Percentiles rank a stretch among this genome's conserved stretches.
phyloP scores from a whole-genome alignment of 2,329 filamentous ascomycete species.

The Alternaria sp. region DNA sequence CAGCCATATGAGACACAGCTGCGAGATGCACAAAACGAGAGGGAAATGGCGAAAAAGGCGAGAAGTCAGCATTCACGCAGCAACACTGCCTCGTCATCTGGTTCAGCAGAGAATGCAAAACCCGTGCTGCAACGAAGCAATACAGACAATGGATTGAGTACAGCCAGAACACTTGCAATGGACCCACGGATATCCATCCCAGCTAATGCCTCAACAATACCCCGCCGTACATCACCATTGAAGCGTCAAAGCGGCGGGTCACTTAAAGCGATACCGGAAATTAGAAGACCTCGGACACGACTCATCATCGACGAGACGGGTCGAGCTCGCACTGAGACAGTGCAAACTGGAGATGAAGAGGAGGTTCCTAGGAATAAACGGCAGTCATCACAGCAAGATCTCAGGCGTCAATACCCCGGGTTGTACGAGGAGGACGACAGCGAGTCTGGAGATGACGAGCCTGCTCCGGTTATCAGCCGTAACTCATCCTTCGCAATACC shows the following conservation, averaged over 20 bases:
- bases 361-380: conserved; percentile 40
- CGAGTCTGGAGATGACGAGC: conserved; percentile 50
- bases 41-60: conserved; percentile 42
- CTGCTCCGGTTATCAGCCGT: conserved; percentile 43
- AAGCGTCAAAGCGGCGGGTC: conserved; percentile 56
- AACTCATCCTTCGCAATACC: conserved; percentile 49
- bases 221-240: conserved; percentile 57
- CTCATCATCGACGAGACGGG: conserved; percentile 60
- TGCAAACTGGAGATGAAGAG: conserved; percentile 47
- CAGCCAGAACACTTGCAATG: conserved; percentile 37
- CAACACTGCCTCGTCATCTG: conserved; percentile 52
- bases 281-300: conserved; percentile 53
- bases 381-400: conserved; percentile 37
- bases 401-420: conserved; percentile 54
- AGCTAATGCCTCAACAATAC: conserved; percentile 43
- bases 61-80: conserved; percentile 52
- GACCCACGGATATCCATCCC: conserved; percentile 42
- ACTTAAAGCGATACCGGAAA: conserved; percentile 58
- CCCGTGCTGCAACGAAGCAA: conserved; percentile 57
- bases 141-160: conserved; percentile 54
- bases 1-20: conserved; percentile 54
- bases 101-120: conserved; percentile 43
- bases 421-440: conserved; percentile 55
- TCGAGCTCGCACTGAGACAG: conserved; percentile 58
- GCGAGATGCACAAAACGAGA: conserved; percentile 48